phyloP scores from a whole-genome alignment of 306 rosid genomes.

The Coriaria nepalensis region DNA sequence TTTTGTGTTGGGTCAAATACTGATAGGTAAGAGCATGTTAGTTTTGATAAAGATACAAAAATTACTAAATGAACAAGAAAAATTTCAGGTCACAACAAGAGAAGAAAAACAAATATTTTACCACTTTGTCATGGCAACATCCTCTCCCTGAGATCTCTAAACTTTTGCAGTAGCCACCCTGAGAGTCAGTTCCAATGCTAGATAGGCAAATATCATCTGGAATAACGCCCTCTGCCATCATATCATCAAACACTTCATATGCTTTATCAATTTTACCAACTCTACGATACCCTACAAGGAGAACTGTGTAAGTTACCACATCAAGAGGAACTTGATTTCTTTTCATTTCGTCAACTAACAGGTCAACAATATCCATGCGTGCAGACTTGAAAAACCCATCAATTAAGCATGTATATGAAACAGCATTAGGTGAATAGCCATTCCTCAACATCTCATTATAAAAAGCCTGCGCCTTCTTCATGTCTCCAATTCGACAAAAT shows the following conservation, averaged over 20 bases:
- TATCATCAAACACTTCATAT: slow-evolving; percentile 20
- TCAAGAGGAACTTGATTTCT: slow-evolving; percentile 24
- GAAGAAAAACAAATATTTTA: no score
- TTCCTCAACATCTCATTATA: slow-evolving; percentile 31
- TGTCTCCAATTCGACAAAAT: slow-evolving; percentile 28
- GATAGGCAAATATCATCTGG: slow-evolving; percentile 28
- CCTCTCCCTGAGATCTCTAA: neutral
- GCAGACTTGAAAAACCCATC: slow-evolving; percentile 39
- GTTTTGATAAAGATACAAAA: no score
- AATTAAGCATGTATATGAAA: slow-evolving; percentile 47
- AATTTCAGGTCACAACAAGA: no score
- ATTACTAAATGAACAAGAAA: no score
- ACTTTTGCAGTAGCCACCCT: neutral
- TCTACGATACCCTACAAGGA: slow-evolving; percentile 25
- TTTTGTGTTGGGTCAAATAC: no score
- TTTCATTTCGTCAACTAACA: slow-evolving; percentile 37
- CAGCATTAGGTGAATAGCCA: slow-evolving; percentile 29
- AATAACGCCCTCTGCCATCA: slow-evolving; percentile 28
- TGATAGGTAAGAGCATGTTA: no score
- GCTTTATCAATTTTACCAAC: slow-evolving; percentile 24
- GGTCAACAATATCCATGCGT: slow-evolving; percentile 30
- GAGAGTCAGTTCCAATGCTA: slow-evolving; percentile 10
- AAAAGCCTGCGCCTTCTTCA: slow-evolving; percentile 32
- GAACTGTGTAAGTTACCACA: slow-evolving; percentile 42
- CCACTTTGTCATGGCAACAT: no score